Base-by-base conservation (phyloP, 352 stramenopile species). In the Elongisporangium anandrum region DNA sequence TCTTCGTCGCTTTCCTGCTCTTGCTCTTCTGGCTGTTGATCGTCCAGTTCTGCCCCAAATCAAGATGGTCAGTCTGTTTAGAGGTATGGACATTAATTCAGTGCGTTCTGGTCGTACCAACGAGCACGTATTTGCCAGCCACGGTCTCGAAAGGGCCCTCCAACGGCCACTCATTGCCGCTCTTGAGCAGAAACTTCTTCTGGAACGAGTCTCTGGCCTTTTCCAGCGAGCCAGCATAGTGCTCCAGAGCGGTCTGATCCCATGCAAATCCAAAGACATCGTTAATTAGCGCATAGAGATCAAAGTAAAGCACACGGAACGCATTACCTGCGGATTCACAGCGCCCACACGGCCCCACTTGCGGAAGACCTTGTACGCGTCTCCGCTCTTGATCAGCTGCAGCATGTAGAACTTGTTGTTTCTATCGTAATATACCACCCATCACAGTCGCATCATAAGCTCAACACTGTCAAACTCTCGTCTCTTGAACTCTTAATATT, bases 331-430 rank as follows among this genome's bases (percentile, higher is more conserved):
- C 12, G 81, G 81, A n/a, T 69, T 86, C 57, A 81, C 81, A 16
- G 78, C 77, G 29, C 81, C 81, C 7, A 90, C 78, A 23, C 81
- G 78, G 29, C 81, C 81, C 81, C 81, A 90, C 53, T 86, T 87
- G 57, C 77, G 79, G 59, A 87, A 90, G 5, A 86, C 72, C 51
- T 72, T 73, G 62, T 64, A 87, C 0, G 68, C 54, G 9, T 62
- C 52, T 20, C 65, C 58, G 50, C 85, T 70, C 51, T 85, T 59
- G 56, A 90, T 75, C 59, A 90, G 60, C 66, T 90, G 81, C 50
- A 85, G 57, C 76, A 79, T 81, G 72, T 90, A 90, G 41, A 86
- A 90, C 60, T 90, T 90, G 65, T 90, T 90, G 75, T 86, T 88
- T 2, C 80, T 89, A 17, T 17, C n/a, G n/a, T n/a, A n/a, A n/a